Conservation (phyloP, 345 rosid species). For the Melaleuca alternifolia region DNA sequence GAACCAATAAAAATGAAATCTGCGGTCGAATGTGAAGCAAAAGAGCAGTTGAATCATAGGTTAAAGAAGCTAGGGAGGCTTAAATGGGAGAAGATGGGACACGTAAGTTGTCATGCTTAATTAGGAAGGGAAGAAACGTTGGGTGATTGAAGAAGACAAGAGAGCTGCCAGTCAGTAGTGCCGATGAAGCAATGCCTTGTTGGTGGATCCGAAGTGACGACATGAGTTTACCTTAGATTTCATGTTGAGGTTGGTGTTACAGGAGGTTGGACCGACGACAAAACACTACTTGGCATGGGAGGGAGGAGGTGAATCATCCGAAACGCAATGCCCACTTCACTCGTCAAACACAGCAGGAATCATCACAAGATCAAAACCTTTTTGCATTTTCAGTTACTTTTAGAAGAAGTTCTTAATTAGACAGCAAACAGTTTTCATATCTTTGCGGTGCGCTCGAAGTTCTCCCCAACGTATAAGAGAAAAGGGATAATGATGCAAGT, state of each 20-base stretch:
- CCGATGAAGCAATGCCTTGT: slow-evolving; percentile 27
- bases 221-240: background rate
- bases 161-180: slow-evolving; percentile 23
- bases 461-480: background rate
- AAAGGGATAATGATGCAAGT: background rate
- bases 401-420: background rate
- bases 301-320: background rate
- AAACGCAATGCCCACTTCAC: background rate
- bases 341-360: background rate
- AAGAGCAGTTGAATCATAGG: background rate
- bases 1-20: background rate
- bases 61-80: background rate
- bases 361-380: background rate
- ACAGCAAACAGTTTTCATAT: background rate
- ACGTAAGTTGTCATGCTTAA: slow-evolving; percentile 25
- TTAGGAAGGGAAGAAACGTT: slow-evolving; percentile 31
- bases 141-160: slow-evolving; percentile 36
- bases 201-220: background rate
- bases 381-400: background rate
- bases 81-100: background rate
- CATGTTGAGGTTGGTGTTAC: background rate
- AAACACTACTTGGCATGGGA: background rate
- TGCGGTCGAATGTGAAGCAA: background rate
- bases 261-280: background rate
- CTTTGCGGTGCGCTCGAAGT: background rate